Percentiles rank a stretch among this genome's conserved stretches.
Evolutionary conservation across 2,329 filamentous ascomycete species (phyloP).

Genomic region (Cercospora sojina): DNA sequence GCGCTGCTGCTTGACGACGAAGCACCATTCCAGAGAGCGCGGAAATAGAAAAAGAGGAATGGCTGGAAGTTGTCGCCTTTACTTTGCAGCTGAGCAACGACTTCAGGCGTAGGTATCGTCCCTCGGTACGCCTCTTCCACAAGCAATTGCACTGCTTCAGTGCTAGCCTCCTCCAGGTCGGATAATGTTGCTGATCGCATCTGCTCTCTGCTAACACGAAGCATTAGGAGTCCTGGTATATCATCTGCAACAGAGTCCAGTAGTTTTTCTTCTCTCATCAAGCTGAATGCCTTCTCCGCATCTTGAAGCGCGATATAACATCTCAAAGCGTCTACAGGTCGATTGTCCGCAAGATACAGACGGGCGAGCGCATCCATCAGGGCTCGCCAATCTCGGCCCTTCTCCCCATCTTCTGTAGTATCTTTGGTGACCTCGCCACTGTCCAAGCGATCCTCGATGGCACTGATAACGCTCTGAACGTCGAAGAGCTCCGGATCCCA

Average conservation of each 20-base stretch:
- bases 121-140: constrained; percentile 90
- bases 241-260: constrained; percentile 86
- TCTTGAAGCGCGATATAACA: constrained; percentile 91
- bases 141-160: constrained; percentile 80
- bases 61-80: constrained; percentile 60
- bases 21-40: constrained; percentile 68
- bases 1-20: constrained; percentile 15
- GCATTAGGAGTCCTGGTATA: constrained; percentile 80
- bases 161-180: constrained; percentile 76
- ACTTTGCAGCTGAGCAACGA: constrained; percentile 73
- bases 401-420: constrained; percentile 69
- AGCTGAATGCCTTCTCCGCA: constrained; percentile 79
- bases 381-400: constrained; percentile 76
- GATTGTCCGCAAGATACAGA: constrained; percentile 77
- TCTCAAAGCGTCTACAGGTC: constrained; percentile 77
- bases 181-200: constrained; percentile 62
- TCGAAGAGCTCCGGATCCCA: constrained; percentile 88
- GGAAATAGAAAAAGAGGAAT: constrained; percentile 90
- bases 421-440: constrained; percentile 73
- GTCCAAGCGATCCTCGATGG: constrained; percentile 78
- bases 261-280: constrained; percentile 87
- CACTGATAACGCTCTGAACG: constrained; percentile 69
- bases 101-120: constrained; percentile 72
- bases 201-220: constrained; percentile 75
- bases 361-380: constrained; percentile 84